Evolutionary conservation across 495 filamentous ascomycete species (phyloP).

Genomic region (Pyrenula massariospora): DNA sequence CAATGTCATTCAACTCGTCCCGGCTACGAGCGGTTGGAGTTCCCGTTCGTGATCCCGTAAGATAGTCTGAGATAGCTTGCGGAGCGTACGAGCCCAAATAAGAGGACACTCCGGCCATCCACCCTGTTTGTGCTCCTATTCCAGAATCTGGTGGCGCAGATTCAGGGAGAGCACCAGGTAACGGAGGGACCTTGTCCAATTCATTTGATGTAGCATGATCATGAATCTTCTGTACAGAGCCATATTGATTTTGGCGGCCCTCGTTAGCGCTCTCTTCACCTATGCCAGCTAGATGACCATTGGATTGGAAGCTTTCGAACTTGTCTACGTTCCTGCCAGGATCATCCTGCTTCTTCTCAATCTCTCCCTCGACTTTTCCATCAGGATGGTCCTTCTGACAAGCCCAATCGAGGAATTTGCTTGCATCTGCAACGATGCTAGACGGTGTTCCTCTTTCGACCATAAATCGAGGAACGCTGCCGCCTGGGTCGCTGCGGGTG

Average conservation of each 20-base stretch:
- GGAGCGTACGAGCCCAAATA: constrained; percentile 30
- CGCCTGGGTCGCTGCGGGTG: constrained; percentile 86
- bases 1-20: constrained; percentile 13
- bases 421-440: constrained; percentile 71
- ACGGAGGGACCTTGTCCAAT: constrained; percentile 1
- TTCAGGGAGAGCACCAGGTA: neutral
- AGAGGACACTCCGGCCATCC: constrained; percentile 4
- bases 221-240: neutral
- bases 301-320: constrained; percentile 17
- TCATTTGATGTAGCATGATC: neutral
- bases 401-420: constrained; percentile 81
- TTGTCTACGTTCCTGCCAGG: constrained; percentile 1
- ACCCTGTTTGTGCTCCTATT: neutral
- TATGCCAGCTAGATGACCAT: constrained; percentile 20
- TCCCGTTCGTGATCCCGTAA: constrained; percentile 16
- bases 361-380: constrained; percentile 22
- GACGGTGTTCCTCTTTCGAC: constrained; percentile 83
- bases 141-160: neutral
- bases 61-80: constrained; percentile 36
- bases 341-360: constrained; percentile 13
- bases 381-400: constrained; percentile 34
- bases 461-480: constrained; percentile 86
- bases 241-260: neutral
- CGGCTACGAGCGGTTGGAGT: constrained; percentile 8
- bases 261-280: constrained; percentile 1